Conservation (phyloP, 2,329 filamentous ascomycete species). For the Nigrospora sphaerica region DNA sequence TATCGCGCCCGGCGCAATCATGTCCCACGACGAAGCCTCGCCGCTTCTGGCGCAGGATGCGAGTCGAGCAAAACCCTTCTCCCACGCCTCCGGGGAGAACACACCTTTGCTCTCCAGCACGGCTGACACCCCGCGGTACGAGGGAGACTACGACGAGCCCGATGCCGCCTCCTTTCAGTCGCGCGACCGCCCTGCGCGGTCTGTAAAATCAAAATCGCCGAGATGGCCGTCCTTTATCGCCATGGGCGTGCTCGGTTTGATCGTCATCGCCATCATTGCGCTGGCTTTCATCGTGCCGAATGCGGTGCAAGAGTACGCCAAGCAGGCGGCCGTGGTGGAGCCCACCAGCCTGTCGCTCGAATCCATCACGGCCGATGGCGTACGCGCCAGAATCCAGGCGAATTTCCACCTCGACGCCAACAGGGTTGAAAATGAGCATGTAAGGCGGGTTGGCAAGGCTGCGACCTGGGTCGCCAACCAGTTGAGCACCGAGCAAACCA, state of each 20-base stretch:
- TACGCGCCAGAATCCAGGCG: conserved; percentile 73
- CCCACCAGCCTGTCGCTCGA: conserved; percentile 81
- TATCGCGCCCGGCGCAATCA: conserved; percentile 12
- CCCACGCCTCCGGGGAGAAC: conserved; percentile 29
- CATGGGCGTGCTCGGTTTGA: conserved; percentile 55
- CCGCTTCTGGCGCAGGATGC: conserved; percentile 31
- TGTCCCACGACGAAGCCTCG: conserved; percentile 38
- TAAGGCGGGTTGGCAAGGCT: conserved; percentile 69
- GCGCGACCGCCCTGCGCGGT: conserved; percentile 13
- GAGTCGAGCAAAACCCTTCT: conserved; percentile 1
- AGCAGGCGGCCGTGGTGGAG: conserved; percentile 73
- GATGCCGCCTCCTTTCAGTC: conserved; percentile 22
- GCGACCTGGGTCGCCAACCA: conserved; percentile 75
- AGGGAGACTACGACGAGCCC: conserved; percentile 26
- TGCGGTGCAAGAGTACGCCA: conserved; percentile 77
- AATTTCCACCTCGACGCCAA: conserved; percentile 75
- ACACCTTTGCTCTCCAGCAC: conserved; percentile 42
- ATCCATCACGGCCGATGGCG: conserved; percentile 71
- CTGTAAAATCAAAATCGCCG: conserved; percentile 30
- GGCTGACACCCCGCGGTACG: conserved; percentile 28
- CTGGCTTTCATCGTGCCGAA: conserved; percentile 77
- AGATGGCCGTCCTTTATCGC: conserved; percentile 77
- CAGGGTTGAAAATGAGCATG: conserved; percentile 62
- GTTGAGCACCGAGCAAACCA: conserved; percentile 66
- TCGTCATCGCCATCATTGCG: conserved; percentile 63